Evolutionary conservation across 805 yeast species (phyloP).

Genomic region (Ogataea dorogensis): DNA sequence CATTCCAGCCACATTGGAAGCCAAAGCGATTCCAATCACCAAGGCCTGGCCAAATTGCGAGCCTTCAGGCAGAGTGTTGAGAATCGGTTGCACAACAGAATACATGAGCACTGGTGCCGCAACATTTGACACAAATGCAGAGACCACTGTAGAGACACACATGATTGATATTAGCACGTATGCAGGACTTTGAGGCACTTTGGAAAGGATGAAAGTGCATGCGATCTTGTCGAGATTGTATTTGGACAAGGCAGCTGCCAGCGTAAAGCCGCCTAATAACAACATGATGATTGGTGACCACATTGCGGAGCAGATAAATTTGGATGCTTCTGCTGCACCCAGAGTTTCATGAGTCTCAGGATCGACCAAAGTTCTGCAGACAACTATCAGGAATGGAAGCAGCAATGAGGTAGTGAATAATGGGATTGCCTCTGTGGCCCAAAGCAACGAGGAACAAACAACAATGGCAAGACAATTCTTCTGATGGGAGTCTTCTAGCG

Average conservation of each 20-base stretch:
- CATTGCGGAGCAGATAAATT: slow-evolving; percentile 80
- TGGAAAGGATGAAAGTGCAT: slow-evolving; percentile 76
- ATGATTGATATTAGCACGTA: slow-evolving; percentile 74
- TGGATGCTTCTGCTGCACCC: slow-evolving; percentile 67
- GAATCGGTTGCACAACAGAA: slow-evolving; percentile 85
- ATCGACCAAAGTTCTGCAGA: slow-evolving; percentile 65
- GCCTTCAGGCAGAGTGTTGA: slow-evolving; percentile 77
- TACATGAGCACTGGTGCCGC: slow-evolving; percentile 95
- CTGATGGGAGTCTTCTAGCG: slow-evolving; percentile 63
- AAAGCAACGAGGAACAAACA: slow-evolving; percentile 74
- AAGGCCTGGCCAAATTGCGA: slow-evolving; percentile 79
- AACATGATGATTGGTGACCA: slow-evolving; percentile 94
- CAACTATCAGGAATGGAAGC: slow-evolving; percentile 78
- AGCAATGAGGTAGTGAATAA: slow-evolving; percentile 83
- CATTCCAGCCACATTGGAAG: slow-evolving; percentile 95
- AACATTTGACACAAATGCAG: slow-evolving; percentile 96
- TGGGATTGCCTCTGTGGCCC: slow-evolving; percentile 97
- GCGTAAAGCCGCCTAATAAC: slow-evolving; percentile 87
- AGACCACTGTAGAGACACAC: slow-evolving; percentile 79
- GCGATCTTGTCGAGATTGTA: slow-evolving; percentile 83
- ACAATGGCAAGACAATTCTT: slow-evolving; percentile 81
- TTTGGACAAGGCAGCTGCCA: slow-evolving; percentile 93
- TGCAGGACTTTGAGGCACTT: slow-evolving; percentile 85
- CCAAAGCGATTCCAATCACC: slow-evolving; percentile 87
- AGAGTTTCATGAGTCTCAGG: slow-evolving; percentile 49